Conservation (phyloP, 495 filamentous ascomycete genomes). For the Trichocladium uniseriatum region DNA sequence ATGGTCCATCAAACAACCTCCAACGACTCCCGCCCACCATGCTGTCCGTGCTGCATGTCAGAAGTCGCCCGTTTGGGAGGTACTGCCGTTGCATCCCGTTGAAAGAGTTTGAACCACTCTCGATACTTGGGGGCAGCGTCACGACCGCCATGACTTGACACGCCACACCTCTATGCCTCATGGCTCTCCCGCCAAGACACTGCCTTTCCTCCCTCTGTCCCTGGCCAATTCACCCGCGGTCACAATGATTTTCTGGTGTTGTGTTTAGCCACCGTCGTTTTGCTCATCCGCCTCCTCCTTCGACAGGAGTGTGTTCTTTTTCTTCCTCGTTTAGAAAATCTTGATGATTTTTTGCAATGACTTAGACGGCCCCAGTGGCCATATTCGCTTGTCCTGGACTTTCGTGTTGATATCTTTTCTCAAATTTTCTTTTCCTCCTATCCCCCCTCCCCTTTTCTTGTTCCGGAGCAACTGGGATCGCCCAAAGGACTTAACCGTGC, state of each 20-base stretch:
- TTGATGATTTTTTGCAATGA: slow-evolving; percentile 36
- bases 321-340: slow-evolving; percentile 10
- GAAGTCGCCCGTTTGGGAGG: slow-evolving; percentile 9
- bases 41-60: slow-evolving; percentile 26
- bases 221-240: slow-evolving; percentile 26
- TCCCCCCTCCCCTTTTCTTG: background rate
- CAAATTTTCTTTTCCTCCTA: background rate
- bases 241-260: slow-evolving; percentile 20
- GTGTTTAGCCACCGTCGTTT: slow-evolving; percentile 27
- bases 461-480: slow-evolving; percentile 37
- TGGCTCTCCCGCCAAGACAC: background rate
- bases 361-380: slow-evolving; percentile 35
- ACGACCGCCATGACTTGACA: background rate
- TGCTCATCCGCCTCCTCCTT: slow-evolving; percentile 12
- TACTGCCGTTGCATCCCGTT: slow-evolving; percentile 1
- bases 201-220: slow-evolving; percentile 16
- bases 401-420: slow-evolving; percentile 22
- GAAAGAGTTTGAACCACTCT: too few relatives aligned
- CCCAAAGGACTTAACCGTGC: slow-evolving; percentile 13
- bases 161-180: background rate
- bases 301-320: slow-evolving; percentile 15
- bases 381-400: slow-evolving; percentile 24
- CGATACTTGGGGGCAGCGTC: background rate
- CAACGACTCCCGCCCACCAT: slow-evolving; percentile 26
- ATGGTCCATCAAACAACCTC: slow-evolving; percentile 31